Evolutionary conservation across 176 grass and related monocot species (phyloP).

Genomic region (Zoysia pacifica): DNA sequence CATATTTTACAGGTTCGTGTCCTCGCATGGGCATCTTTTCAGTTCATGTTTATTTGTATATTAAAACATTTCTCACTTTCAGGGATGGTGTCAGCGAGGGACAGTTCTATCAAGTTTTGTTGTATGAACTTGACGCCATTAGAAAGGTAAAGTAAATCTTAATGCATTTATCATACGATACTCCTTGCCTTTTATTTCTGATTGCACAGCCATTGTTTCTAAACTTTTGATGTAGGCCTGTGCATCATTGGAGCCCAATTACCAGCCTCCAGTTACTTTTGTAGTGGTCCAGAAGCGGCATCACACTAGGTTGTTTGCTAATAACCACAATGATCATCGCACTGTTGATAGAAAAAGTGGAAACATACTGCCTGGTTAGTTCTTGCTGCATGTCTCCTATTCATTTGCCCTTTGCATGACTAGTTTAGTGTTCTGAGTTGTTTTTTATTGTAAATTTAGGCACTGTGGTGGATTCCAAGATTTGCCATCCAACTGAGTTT

Average conservation of each 20-base stretch:
- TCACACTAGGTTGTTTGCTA: constrained; percentile 89
- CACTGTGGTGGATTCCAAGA: constrained; percentile 90
- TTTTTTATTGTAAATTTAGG: constrained; percentile 53
- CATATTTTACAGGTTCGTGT: constrained; percentile 89
- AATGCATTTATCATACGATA: background rate
- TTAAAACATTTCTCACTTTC: constrained; percentile 31
- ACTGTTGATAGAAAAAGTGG: constrained; percentile 79
- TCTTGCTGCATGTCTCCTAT: background rate
- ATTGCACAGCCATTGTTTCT: background rate
- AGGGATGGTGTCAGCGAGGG: constrained; percentile 97
- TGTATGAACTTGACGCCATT: constrained; percentile 93
- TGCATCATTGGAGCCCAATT: constrained; percentile 84
- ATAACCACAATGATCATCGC: constrained; percentile 80
- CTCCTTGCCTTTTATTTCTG: background rate
- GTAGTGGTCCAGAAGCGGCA: constrained; percentile 97
- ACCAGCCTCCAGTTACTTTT: constrained; percentile 96
- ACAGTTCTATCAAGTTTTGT: constrained; percentile 94
- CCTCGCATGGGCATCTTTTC: constrained; percentile 16
- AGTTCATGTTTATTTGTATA: background rate
- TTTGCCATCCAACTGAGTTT: constrained; percentile 98
- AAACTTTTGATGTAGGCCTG: constrained; percentile 61
- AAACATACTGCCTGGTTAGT: constrained; percentile 93
- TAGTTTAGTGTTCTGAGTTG: background rate
- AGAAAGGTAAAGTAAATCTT: constrained; percentile 64
- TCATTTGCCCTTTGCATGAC: background rate